phyloP scores from a whole-genome alignment of 106 monocot genomes.

The Dendrobium nobile region DNA sequence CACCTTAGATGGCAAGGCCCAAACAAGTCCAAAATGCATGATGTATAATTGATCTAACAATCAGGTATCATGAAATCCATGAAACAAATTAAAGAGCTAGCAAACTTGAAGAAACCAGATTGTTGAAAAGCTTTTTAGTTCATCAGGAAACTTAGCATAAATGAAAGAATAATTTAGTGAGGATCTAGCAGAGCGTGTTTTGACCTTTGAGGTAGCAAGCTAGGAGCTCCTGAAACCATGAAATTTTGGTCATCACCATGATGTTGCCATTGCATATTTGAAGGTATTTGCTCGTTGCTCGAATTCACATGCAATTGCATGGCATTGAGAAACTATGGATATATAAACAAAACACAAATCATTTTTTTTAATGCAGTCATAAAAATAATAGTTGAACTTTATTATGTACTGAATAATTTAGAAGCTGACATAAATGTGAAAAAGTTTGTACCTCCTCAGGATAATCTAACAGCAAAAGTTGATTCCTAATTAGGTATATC shows the following conservation, averaged over 20 bases:
- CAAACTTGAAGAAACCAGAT: neutral
- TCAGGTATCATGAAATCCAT: neutral
- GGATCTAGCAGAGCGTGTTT: neutral
- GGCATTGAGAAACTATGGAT: constrained; percentile 52
- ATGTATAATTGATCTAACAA: neutral
- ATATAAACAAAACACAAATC: neutral
- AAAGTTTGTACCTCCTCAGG: constrained; percentile 1
- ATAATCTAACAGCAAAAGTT: constrained; percentile 12
- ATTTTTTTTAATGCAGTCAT: neutral
- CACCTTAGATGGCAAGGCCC: too few species aligned
- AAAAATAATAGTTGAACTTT: neutral
- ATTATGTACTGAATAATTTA: neutral
- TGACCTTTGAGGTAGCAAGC: constrained; percentile 47
- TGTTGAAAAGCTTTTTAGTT: neutral
- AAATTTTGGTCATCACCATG: constrained; percentile 23
- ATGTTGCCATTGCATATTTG: constrained; percentile 48
- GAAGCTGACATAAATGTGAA: neutral
- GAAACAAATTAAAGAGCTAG: neutral
- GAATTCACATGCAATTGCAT: constrained; percentile 42
- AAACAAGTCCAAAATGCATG: too few species aligned
- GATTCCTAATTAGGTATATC: constrained; percentile 7
- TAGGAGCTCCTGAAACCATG: constrained; percentile 37
- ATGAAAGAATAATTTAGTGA: neutral
- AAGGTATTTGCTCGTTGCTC: constrained; percentile 28
- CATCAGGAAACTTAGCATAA: neutral